These are phyloP conservation scores for Aspergillus proliferans DNA, from an alignment of 2,329 filamentous ascomycete genomes.

Conservation along the genomic window DNA sequence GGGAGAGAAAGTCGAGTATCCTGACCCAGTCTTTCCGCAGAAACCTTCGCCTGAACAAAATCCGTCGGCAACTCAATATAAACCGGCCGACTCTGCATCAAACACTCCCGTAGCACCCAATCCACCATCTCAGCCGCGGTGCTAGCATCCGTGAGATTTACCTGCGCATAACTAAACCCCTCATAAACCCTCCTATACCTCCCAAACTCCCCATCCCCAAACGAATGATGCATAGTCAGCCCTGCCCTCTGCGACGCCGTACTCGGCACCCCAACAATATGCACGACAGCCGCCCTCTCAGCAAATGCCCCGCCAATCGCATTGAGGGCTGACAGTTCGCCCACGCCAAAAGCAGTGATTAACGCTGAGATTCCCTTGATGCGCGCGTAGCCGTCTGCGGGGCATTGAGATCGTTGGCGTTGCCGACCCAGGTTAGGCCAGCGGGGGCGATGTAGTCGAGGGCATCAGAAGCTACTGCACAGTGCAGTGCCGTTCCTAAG, in stretches of 20 bases:
- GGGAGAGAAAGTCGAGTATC: constrained; percentile 9
- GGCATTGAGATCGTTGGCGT: constrained; percentile 51
- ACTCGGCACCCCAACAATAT: constrained; percentile 52
- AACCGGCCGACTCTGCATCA: constrained; percentile 49
- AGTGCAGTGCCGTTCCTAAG: too few species aligned
- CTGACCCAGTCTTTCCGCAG: constrained; percentile 14
- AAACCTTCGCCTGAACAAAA: constrained; percentile 36
- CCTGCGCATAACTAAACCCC: constrained; percentile 47
- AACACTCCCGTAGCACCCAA: constrained; percentile 43
- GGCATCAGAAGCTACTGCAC: too few species aligned
- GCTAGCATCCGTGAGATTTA: constrained; percentile 41
- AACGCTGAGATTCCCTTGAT: constrained; percentile 62
- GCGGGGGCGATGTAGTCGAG: constrained; percentile 45
- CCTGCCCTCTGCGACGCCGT: constrained; percentile 40
- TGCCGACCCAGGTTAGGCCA: constrained; percentile 50
- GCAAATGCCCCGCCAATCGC: constrained; percentile 68
- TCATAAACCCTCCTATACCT: constrained; percentile 47
- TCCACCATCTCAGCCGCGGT: constrained; percentile 49
- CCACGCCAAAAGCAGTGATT: constrained; percentile 69
- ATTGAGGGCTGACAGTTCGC: constrained; percentile 62
- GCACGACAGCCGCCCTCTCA: constrained; percentile 63
- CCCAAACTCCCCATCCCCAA: constrained; percentile 54
- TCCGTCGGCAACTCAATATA: constrained; percentile 54
- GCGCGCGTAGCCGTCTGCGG: constrained; percentile 68
- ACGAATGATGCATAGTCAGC: constrained; percentile 58